Evolutionary conservation across 2,329 filamentous ascomycete species (phyloP).

Genomic region (Dactylellina leptospora): DNA sequence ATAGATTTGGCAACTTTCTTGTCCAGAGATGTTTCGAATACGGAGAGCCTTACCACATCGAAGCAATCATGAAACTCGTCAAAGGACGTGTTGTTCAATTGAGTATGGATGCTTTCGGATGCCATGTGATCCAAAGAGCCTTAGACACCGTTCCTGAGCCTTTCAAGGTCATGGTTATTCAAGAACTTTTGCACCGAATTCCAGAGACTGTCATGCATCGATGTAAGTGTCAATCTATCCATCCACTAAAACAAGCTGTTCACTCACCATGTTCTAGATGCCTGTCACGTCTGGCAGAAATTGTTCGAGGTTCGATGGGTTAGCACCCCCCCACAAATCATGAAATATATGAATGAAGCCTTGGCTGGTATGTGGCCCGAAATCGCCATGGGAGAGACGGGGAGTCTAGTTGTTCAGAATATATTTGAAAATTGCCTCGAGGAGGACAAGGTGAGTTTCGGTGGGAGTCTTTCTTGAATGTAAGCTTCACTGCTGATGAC

Average conservation of each 20-base stretch:
- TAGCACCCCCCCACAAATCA: slow-evolving; percentile 93
- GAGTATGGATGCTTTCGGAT: slow-evolving; percentile 98
- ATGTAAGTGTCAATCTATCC: slow-evolving; percentile 61
- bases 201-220: slow-evolving; percentile 98
- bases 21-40: slow-evolving; percentile 99
- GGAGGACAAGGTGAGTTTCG: slow-evolving; percentile 80
- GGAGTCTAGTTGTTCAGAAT: slow-evolving; percentile 97
- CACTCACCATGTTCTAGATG: slow-evolving; percentile 64
- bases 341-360: slow-evolving; percentile 97
- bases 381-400: slow-evolving; percentile 94
- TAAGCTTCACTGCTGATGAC: too few species aligned
- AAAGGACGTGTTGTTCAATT: slow-evolving; percentile 91
- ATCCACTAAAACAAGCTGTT: not conserved
- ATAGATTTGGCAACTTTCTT: slow-evolving; percentile 97
- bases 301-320: slow-evolving; percentile 97
- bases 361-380: slow-evolving; percentile 98
- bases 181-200: slow-evolving; percentile 91
- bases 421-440: slow-evolving; percentile 99
- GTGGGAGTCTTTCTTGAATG: too few species aligned
- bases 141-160: slow-evolving; percentile 98
- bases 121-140: slow-evolving; percentile 97
- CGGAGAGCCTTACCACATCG: slow-evolving; percentile 90
- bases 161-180: slow-evolving; percentile 99
- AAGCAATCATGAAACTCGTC: slow-evolving; percentile 93
- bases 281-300: slow-evolving; percentile 99